phyloP scores from a whole-genome alignment of 495 filamentous ascomycete species.

The Aspergillus panamensis region DNA sequence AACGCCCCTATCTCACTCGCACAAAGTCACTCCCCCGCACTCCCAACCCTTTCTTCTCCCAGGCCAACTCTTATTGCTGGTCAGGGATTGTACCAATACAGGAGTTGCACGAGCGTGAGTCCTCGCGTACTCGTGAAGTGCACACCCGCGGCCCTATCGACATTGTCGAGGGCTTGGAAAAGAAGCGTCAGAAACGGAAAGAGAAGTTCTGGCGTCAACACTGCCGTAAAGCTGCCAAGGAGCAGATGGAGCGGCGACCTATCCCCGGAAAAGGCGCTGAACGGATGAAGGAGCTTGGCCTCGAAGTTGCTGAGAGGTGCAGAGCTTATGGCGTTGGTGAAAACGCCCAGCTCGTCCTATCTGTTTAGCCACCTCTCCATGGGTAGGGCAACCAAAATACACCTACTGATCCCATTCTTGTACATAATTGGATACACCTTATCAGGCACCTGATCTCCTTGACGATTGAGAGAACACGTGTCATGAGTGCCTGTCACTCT shows the following conservation, averaged over 20 bases:
- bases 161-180: slow-evolving; percentile 93
- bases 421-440: slow-evolving; percentile 41
- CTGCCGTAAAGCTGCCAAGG: slow-evolving; percentile 62
- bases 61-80: slow-evolving; percentile 38
- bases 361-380: slow-evolving; percentile 51
- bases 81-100: slow-evolving; percentile 30
- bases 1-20: slow-evolving; percentile 58
- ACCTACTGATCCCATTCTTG: slow-evolving; percentile 23
- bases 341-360: slow-evolving; percentile 74
- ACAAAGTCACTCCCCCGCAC: slow-evolving; percentile 78
- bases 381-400: background rate
- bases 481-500: slow-evolving; percentile 15
- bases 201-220: slow-evolving; percentile 87
- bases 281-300: slow-evolving; percentile 89
- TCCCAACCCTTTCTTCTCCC: slow-evolving; percentile 62
- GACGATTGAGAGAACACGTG: slow-evolving; percentile 1
- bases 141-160: slow-evolving; percentile 85
- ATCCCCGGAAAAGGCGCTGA: slow-evolving; percentile 83
- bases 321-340: slow-evolving; percentile 61
- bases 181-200: slow-evolving; percentile 84
- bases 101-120: slow-evolving; percentile 37
- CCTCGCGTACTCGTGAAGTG: slow-evolving; percentile 42
- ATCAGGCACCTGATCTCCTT: slow-evolving; percentile 17
- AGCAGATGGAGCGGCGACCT: slow-evolving; percentile 54
- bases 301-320: slow-evolving; percentile 72